Conservation (phyloP, 257 asterid genomes). For the Solanum okadae region DNA sequence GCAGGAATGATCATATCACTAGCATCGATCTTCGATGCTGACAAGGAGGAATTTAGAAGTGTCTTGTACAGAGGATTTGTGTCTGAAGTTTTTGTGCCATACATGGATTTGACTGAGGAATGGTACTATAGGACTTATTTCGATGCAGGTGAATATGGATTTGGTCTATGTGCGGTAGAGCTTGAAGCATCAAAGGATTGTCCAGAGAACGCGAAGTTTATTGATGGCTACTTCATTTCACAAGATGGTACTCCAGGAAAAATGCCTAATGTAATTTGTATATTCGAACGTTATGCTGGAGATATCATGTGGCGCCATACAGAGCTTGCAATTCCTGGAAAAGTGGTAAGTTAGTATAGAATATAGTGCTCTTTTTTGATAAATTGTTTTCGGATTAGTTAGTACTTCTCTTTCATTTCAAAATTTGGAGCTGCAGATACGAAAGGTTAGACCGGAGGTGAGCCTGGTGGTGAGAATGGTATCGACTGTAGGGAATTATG, state of each 20-base stretch:
- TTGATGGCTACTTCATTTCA: conserved; percentile 39
- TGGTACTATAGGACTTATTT: conserved; percentile 61
- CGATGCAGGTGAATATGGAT: conserved; percentile 61
- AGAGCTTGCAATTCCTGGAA: conserved; percentile 30
- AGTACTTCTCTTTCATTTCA: no score
- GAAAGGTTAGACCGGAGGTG: no score
- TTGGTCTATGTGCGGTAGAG: conserved; percentile 40
- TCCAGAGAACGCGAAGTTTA: conserved; percentile 41
- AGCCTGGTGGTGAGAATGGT: no score
- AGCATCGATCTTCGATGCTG: conserved; percentile 50
- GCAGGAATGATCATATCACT: conserved; percentile 50
- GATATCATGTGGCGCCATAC: conserved; percentile 75
- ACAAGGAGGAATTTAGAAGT: conserved; percentile 25
- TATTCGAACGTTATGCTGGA: conserved; percentile 53
- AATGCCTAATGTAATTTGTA: conserved; percentile 30
- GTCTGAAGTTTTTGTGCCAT: conserved; percentile 71
- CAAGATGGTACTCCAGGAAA: conserved; percentile 38
- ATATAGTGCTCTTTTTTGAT: no score
- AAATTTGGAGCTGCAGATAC: no score
- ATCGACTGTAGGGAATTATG: no score
- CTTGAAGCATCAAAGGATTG: conserved; percentile 54
- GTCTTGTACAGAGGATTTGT: conserved; percentile 64
- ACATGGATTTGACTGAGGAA: conserved; percentile 64
- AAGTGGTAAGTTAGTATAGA: conserved; percentile 17
- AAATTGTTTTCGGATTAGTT: no score